A percentile compares a stretch with the other conserved stretches of the same genome.
phyloP scores from a whole-genome alignment of 805 yeast species.

The Kuraishia ogatae region DNA sequence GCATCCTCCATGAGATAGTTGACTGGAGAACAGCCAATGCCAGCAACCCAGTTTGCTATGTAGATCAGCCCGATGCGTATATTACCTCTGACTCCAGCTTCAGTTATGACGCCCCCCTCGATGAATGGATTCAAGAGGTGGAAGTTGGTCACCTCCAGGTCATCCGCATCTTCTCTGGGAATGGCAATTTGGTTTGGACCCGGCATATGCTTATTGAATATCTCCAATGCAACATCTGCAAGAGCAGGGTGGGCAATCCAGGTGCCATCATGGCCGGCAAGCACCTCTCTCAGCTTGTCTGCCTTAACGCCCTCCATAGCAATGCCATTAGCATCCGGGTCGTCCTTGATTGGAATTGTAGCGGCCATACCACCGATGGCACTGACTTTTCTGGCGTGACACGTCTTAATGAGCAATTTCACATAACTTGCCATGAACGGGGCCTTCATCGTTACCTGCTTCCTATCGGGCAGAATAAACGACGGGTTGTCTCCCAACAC shows the following conservation, averaged over 20 bases:
- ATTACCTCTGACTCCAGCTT: slow-evolving; percentile 57
- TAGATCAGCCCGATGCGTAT: slow-evolving; percentile 57
- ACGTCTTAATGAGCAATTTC: slow-evolving; percentile 54
- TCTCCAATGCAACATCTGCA: slow-evolving; percentile 63
- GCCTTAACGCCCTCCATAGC: slow-evolving; percentile 68
- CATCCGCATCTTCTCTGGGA: slow-evolving; percentile 13
- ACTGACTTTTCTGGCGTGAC: slow-evolving; percentile 67
- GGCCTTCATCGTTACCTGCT: slow-evolving; percentile 59
- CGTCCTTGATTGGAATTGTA: slow-evolving; percentile 72
- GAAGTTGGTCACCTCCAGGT: slow-evolving; percentile 6
- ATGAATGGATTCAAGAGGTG: slow-evolving; percentile 51
- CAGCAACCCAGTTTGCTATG: slow-evolving; percentile 69
- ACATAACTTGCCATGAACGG: slow-evolving; percentile 67
- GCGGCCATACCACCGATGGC: slow-evolving; percentile 94
- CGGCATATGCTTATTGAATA: slow-evolving; percentile 68
- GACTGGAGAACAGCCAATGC: slow-evolving; percentile 67
- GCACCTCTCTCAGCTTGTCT: slow-evolving; percentile 71
- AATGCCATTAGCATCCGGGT: slow-evolving; percentile 47
- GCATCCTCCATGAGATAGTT: slow-evolving; percentile 74
- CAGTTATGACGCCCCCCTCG: slow-evolving; percentile 51
- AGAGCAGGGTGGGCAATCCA: slow-evolving; percentile 91
- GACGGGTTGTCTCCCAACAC: slow-evolving; percentile 53
- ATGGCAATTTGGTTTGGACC: slow-evolving; percentile 65
- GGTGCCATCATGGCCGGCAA: slow-evolving; percentile 79
- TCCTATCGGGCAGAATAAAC: slow-evolving; percentile 59